Percentiles rank a stretch among this genome's conserved stretches.
Conservation (phyloP, 2,329 filamentous ascomycete species). For the Leptographium galeiforme region DNA sequence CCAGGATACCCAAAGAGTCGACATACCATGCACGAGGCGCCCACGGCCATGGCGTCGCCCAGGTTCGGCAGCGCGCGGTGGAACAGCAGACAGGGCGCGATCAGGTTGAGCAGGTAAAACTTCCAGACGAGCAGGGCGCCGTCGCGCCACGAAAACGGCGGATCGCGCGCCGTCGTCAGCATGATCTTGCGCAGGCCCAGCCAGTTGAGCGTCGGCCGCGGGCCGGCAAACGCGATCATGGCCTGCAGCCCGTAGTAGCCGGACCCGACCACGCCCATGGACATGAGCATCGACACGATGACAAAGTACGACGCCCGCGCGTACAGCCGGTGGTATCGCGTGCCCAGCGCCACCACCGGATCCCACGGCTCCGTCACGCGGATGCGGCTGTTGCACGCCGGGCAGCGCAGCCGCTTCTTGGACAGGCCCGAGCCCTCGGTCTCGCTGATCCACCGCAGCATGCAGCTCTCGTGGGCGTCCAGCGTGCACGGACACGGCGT, state of each 20-base stretch:
- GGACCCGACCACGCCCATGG: constrained; percentile 36
- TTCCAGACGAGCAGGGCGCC: constrained; percentile 12
- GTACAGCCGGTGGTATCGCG: constrained; percentile 42
- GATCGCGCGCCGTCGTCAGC: background rate
- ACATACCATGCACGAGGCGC: constrained; percentile 28
- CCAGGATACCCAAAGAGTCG: too few species aligned
- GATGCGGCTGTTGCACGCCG: constrained; percentile 79
- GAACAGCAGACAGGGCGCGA: constrained; percentile 32
- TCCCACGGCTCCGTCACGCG: constrained; percentile 62
- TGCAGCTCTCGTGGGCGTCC: constrained; percentile 77
- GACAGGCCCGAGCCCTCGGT: constrained; percentile 53
- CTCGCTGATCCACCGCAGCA: constrained; percentile 89
- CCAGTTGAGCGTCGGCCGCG: constrained; percentile 28
- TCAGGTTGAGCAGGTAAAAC: constrained; percentile 24
- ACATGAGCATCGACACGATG: constrained; percentile 45
- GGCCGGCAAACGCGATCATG: constrained; percentile 38
- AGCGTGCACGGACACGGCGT: constrained; percentile 84
- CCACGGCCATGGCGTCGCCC: constrained; percentile 27
- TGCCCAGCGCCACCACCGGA: constrained; percentile 53
- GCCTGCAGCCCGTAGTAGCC: constrained; percentile 40
- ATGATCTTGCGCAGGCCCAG: constrained; percentile 15
- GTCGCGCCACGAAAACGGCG: constrained; percentile 2
- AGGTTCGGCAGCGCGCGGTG: constrained; percentile 29
- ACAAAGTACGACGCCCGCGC: constrained; percentile 45
- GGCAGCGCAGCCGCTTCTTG: constrained; percentile 60